Conservation (phyloP, 2,329 filamentous ascomycete species). For the Rhynchosporium secalis region DNA sequence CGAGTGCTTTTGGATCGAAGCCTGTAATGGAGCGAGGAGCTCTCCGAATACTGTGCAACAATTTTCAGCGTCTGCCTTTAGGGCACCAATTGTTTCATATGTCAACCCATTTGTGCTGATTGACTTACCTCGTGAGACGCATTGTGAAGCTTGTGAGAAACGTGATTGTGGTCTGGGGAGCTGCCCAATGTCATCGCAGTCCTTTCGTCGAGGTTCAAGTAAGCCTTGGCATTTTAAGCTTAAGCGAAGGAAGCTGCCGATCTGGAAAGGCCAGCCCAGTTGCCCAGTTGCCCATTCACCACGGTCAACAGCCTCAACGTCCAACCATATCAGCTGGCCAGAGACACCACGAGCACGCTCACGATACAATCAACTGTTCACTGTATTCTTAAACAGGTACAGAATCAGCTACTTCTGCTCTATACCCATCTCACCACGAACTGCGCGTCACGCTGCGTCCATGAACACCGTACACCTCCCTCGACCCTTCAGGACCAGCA, state of each 20-base stretch:
- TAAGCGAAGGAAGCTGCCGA: slow-evolving; percentile 14
- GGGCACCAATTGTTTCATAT: not conserved
- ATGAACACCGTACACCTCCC: slow-evolving; percentile 38
- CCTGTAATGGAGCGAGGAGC: slow-evolving; percentile 69
- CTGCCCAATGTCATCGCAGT: slow-evolving; percentile 1
- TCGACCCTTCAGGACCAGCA: slow-evolving; percentile 37
- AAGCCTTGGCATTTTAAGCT: slow-evolving; percentile 23
- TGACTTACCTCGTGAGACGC: slow-evolving; percentile 38
- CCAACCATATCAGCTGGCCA: slow-evolving; percentile 5
- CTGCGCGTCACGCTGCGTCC: slow-evolving; percentile 36
- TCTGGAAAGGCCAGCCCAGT: slow-evolving; percentile 19
- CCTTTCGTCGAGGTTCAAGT: slow-evolving; percentile 19
- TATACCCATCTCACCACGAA: not conserved
- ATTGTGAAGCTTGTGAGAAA: slow-evolving; percentile 32
- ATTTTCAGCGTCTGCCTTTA: slow-evolving; percentile 23
- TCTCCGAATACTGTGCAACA: slow-evolving; percentile 38
- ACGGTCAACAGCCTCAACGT: not conserved
- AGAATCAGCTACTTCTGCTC: not conserved
- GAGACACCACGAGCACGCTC: slow-evolving; percentile 1
- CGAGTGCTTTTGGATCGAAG: slow-evolving; percentile 84
- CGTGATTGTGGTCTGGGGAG: slow-evolving; percentile 25
- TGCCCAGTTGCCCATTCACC: not conserved
- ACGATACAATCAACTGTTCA: not conserved
- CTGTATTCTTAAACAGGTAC: not conserved
- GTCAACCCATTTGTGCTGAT: slow-evolving; percentile 16